phyloP scores from a whole-genome alignment of 768 basidiomycete genomes.

The Boletus coccyginus region DNA sequence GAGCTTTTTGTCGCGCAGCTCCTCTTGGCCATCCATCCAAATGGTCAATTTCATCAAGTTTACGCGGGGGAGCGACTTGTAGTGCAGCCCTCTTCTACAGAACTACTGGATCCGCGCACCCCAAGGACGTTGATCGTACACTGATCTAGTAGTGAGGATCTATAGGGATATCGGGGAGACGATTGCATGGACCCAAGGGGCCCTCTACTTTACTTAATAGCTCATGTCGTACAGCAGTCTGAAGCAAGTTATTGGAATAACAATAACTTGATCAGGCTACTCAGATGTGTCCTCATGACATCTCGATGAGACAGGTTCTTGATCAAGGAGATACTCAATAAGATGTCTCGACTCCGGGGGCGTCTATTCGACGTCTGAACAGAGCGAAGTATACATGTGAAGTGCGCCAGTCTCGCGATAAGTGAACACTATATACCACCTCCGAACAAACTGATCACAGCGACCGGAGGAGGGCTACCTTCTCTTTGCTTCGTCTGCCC shows the following conservation, averaged over 20 bases:
- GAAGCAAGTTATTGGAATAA: neutral
- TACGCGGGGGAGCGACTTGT: slow-evolving; percentile 25
- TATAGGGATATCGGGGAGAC: neutral
- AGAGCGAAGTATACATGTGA: neutral
- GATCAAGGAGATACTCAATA: neutral
- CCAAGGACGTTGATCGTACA: slow-evolving; percentile 23
- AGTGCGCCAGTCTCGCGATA: neutral
- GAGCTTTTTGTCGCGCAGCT: slow-evolving; percentile 23
- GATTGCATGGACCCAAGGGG: neutral
- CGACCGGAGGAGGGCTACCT: slow-evolving; percentile 60
- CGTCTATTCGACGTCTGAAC: neutral
- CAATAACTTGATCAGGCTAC: no score
- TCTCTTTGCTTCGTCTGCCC: slow-evolving; percentile 70
- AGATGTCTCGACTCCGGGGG: neutral
- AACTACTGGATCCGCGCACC: slow-evolving; percentile 15
- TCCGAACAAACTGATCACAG: slow-evolving; percentile 74
- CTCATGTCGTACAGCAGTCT: neutral
- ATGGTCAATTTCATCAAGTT: slow-evolving; percentile 23
- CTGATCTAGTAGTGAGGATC: neutral
- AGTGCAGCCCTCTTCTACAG: slow-evolving; percentile 11
- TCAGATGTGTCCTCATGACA: neutral
- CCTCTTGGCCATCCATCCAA: slow-evolving; percentile 20
- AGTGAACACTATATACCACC: slow-evolving; percentile 31
- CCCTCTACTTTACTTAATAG: neutral
- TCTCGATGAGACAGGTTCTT: neutral